Conservation (phyloP, 169 alveolate species). For the Plasmodium coatneyi region DNA sequence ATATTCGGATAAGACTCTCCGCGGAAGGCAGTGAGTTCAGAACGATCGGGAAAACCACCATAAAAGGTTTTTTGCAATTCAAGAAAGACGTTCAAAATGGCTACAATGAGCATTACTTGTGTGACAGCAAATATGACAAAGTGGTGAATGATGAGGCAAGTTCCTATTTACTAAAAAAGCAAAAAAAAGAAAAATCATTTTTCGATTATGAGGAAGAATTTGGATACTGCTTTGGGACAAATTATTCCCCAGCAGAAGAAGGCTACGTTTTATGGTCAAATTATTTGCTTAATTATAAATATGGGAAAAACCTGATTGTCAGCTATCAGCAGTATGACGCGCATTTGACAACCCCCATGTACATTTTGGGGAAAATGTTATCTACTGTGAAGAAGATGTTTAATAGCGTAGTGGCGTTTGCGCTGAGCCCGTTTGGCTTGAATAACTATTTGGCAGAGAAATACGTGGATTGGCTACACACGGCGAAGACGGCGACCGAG, state of each 20-base stretch:
- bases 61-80: constrained; percentile 40
- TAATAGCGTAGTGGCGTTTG: background rate
- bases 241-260: constrained; percentile 47
- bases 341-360: constrained; percentile 6
- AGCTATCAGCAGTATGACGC: constrained; percentile 62
- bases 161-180: background rate
- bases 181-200: background rate
- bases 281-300: constrained; percentile 58
- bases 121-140: constrained; percentile 52
- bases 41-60: constrained; percentile 47
- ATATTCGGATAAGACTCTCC: constrained; percentile 36
- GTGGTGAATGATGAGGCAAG: background rate
- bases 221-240: constrained; percentile 64
- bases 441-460: constrained; percentile 6
- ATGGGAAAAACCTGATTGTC: constrained; percentile 39
- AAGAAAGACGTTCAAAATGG: constrained; percentile 18
- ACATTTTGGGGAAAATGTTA: background rate
- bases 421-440: background rate
- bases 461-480: constrained; percentile 38
- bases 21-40: constrained; percentile 29
- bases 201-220: constrained; percentile 57
- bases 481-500: constrained; percentile 28
- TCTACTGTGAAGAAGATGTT: background rate
- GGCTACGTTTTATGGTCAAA: constrained; percentile 70
- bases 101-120: constrained; percentile 42